phyloP scores from a whole-genome alignment of 805 yeast genomes.

The Komagataella mondaviorum region DNA sequence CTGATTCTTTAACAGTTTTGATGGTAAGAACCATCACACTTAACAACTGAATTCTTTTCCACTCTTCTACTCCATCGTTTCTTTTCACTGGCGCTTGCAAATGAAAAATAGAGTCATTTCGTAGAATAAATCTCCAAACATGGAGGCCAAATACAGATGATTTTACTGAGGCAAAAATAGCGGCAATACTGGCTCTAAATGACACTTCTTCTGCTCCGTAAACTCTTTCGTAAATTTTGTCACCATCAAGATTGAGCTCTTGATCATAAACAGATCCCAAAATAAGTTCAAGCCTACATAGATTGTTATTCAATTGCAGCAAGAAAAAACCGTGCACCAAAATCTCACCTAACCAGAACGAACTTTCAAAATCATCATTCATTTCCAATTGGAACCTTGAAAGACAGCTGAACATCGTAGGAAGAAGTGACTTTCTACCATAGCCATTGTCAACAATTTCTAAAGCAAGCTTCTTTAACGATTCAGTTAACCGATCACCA shows the following conservation, averaged over 20 bases:
- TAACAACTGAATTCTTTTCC: conserved; percentile 43
- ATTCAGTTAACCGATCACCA: conserved; percentile 12
- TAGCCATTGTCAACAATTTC: conserved; percentile 33
- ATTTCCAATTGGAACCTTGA: conserved; percentile 25
- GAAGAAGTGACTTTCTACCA: conserved; percentile 59
- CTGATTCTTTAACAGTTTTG: conserved; percentile 16
- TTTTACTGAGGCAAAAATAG: conserved; percentile 25
- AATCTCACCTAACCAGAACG: conserved; percentile 37
- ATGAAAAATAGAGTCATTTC: conserved; percentile 22
- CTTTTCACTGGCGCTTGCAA: conserved; percentile 36
- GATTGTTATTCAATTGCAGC: conserved; percentile 39
- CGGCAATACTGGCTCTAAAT: conserved; percentile 34
- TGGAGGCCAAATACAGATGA: conserved; percentile 15
- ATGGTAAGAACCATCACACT: conserved; percentile 35
- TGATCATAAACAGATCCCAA: conserved; percentile 40
- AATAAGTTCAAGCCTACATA: conserved; percentile 46
- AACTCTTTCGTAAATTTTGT: conserved; percentile 26
- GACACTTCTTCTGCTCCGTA: conserved; percentile 51
- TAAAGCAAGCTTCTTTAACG: conserved; percentile 20
- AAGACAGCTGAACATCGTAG: conserved; percentile 36
- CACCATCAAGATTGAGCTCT: conserved; percentile 20
- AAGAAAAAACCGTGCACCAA: conserved; percentile 31
- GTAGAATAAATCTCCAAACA: conserved; percentile 23
- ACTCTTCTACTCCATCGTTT: conserved; percentile 60
- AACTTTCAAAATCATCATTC: conserved; percentile 20